phyloP scores from a whole-genome alignment of 257 asterid genomes.

The Marsdenia floribunda region DNA sequence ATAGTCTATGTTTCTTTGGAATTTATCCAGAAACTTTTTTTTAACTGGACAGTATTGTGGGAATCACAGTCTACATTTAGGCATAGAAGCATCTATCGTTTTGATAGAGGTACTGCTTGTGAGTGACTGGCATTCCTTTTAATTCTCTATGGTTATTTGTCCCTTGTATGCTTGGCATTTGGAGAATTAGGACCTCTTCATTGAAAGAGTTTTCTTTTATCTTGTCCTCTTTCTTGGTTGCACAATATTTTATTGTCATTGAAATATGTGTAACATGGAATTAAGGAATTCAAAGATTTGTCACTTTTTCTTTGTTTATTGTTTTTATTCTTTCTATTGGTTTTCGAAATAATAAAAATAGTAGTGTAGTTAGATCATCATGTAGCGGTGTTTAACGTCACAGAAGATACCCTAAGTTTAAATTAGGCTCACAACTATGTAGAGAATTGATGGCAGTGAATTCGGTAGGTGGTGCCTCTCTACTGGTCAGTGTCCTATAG shows the following conservation, averaged over 20 bases:
- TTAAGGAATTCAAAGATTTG: background rate
- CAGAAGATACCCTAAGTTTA: background rate
- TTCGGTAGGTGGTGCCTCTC: background rate
- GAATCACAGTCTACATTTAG: background rate
- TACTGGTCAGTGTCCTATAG: background rate
- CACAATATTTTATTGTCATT: background rate
- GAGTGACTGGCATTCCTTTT: background rate
- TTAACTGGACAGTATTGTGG: background rate
- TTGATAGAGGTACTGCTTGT: background rate
- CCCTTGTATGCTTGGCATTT: background rate
- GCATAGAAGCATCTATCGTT: background rate
- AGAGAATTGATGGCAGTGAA: background rate
- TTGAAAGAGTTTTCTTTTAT: background rate
- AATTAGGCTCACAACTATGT: background rate
- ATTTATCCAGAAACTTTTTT: background rate
- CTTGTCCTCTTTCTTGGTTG: background rate
- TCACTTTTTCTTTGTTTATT: background rate
- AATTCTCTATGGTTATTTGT: background rate
- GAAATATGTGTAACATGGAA: background rate
- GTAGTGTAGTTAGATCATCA: background rate
- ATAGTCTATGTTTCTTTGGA: background rate
- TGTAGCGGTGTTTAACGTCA: background rate
- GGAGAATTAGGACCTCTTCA: background rate
- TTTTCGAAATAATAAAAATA: background rate
- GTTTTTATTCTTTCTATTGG: background rate